Evolutionary conservation across 1,139 yeast species (phyloP).

Genomic region (Debaryomyces udenii): DNA sequence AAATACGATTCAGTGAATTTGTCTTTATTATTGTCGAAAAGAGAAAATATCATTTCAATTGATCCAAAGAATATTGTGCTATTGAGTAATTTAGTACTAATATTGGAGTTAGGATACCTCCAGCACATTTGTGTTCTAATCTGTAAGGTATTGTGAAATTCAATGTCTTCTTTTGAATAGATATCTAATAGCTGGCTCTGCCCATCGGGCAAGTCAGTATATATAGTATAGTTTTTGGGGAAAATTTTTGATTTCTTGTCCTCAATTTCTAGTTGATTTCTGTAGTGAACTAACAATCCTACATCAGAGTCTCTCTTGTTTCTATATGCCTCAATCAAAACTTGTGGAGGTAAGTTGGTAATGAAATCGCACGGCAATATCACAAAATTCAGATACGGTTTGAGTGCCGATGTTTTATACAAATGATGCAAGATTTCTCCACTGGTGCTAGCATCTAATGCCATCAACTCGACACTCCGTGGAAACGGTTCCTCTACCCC

Average conservation of each 20-base stretch:
- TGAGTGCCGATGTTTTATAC: constrained; percentile 44
- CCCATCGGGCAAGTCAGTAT: constrained; percentile 56
- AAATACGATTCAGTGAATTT: constrained; percentile 44
- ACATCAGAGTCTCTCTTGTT: constrained; percentile 64
- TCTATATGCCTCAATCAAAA: constrained; percentile 80
- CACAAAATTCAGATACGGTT: constrained; percentile 56
- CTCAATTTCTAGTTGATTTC: constrained; percentile 68
- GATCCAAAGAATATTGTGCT: constrained; percentile 83
- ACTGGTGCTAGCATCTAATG: constrained; percentile 52
- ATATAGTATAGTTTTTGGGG: constrained; percentile 51
- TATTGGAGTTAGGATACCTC: constrained; percentile 77
- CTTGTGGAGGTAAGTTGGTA: constrained; percentile 90
- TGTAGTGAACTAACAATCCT: constrained; percentile 73
- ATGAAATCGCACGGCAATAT: constrained; percentile 91
- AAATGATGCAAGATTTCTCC: constrained; percentile 64
- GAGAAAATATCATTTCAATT: constrained; percentile 44
- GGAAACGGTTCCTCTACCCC: constrained; percentile 15
- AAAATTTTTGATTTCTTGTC: constrained; percentile 71
- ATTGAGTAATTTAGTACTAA: constrained; percentile 74
- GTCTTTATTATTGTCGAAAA: constrained; percentile 33
- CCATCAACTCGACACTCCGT: constrained; percentile 44
- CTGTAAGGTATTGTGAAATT: constrained; percentile 67
- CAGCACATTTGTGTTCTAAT: constrained; percentile 87
- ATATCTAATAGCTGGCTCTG: constrained; percentile 66
- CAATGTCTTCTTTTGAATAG: constrained; percentile 66